phyloP scores from a whole-genome alignment of 2,329 filamentous ascomycete species.

The Cadophora sp. region DNA sequence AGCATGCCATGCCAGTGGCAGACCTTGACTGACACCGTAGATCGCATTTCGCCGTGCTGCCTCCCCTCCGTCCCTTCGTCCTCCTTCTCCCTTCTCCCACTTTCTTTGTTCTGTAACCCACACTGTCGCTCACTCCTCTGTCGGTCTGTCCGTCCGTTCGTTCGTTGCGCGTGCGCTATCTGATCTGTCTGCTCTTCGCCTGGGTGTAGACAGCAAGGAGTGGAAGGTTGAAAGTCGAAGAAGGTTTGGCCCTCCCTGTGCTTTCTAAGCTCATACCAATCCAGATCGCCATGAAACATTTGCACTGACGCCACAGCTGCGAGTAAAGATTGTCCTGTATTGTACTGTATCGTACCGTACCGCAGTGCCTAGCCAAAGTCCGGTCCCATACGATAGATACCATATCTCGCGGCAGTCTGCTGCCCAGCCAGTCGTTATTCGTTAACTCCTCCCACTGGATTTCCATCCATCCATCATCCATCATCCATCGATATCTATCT shows the following conservation, averaged over 20 bases:
- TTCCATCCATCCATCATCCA: too few relatives aligned
- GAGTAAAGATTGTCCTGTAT: not conserved
- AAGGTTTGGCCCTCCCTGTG: constrained; percentile 13
- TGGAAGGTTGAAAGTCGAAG: constrained; percentile 7
- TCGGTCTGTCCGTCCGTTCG: not conserved
- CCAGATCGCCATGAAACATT: constrained; percentile 22
- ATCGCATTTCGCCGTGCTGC: not conserved
- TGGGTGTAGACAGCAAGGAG: not conserved
- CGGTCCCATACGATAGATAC: too few relatives aligned
- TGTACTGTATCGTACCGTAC: not conserved
- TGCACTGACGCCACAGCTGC: constrained; percentile 16
- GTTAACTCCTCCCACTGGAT: not conserved
- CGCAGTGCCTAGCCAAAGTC: not conserved
- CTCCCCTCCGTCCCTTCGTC: not conserved
- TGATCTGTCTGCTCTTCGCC: constrained; percentile 6
- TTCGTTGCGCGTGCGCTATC: constrained; percentile 3
- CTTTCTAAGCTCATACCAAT: not conserved
- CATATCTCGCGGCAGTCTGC: not conserved
- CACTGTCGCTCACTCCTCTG: constrained; percentile 9
- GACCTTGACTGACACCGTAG: constrained; percentile 1
- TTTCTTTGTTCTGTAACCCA: not conserved
- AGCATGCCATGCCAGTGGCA: constrained; percentile 1
- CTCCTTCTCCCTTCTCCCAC: not conserved
- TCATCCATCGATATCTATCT: too few relatives aligned
- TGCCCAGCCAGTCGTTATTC: constrained; percentile 7